Percentiles rank a stretch among this genome's conserved stretches.
Evolutionary conservation across 495 filamentous ascomycete species (phyloP).

Genomic region (Lasiosphaeria miniovina): DNA sequence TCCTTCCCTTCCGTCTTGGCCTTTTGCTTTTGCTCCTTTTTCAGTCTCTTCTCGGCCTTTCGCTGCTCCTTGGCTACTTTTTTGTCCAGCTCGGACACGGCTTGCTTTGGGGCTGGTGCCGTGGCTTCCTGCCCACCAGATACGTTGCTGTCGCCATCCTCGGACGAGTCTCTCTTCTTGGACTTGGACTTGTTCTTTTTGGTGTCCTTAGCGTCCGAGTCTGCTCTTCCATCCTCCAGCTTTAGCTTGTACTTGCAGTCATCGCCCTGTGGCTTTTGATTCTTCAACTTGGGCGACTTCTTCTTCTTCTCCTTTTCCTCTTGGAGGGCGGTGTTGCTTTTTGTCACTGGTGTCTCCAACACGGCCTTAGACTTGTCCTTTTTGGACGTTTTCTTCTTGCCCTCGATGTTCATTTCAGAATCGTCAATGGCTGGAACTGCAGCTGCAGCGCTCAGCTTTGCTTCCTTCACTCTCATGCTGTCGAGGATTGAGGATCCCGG

Average conservation of each 20-base stretch:
- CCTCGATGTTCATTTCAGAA: conserved; percentile 12
- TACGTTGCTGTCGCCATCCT: conserved; percentile 22
- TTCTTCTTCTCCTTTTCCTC: conserved; percentile 7
- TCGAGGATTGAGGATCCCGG: not conserved
- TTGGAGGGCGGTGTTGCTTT: not conserved
- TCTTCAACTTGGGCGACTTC: conserved; percentile 11
- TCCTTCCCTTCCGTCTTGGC: conserved; percentile 16
- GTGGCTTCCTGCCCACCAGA: conserved; percentile 11
- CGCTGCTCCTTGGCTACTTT: conserved; percentile 33
- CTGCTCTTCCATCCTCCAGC: not conserved
- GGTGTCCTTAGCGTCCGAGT: not conserved
- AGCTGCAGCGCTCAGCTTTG: conserved; percentile 17
- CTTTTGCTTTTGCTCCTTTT: conserved; percentile 15
- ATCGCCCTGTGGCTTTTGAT: not conserved
- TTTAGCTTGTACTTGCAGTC: not conserved
- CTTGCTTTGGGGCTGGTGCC: conserved; percentile 7
- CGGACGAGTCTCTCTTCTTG: not conserved
- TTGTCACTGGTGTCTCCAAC: not conserved
- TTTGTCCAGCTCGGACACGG: conserved; percentile 16
- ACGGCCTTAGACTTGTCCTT: conserved; percentile 13
- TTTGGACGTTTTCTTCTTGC: conserved; percentile 25
- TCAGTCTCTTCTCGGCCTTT: conserved; percentile 26
- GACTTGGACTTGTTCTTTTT: conserved; percentile 13
- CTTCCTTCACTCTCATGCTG: conserved; percentile 26
- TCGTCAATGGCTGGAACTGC: not conserved